These are phyloP conservation scores for Lonicera japonica DNA, from an alignment of 129 eudicot genomes.

Conservation along the genomic window DNA sequence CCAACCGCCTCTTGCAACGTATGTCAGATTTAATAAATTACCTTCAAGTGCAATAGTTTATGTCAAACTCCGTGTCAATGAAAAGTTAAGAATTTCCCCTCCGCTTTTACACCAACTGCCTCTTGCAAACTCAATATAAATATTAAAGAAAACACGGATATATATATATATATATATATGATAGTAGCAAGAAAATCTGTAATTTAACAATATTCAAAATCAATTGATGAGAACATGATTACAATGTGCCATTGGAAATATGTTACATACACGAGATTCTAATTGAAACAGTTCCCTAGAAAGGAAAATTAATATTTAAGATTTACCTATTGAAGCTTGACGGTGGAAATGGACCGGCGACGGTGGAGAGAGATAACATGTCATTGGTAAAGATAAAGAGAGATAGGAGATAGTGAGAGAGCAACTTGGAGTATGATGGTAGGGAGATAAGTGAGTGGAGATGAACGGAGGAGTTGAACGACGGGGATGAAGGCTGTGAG, in stretches of 20 bases:
- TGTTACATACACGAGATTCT: slow-evolving; percentile 60
- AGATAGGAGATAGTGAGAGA: no score
- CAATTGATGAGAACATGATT: slow-evolving; percentile 32
- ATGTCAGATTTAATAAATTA: slow-evolving; percentile 38
- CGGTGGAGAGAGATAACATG: no score
- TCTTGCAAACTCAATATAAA: slow-evolving; percentile 72
- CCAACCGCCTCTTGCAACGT: no score
- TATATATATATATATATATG: slow-evolving; percentile 21
- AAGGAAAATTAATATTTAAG: slow-evolving; percentile 29
- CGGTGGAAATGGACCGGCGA: no score
- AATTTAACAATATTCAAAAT: slow-evolving; percentile 26
- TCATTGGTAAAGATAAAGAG: no score
- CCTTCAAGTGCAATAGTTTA: slow-evolving; percentile 52
- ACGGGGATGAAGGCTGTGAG: no score
- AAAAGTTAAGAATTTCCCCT: slow-evolving; percentile 50
- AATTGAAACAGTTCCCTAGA: slow-evolving; percentile 29
- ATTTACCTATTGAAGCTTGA: no score
- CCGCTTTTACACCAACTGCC: slow-evolving; percentile 66
- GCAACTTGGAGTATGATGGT: no score
- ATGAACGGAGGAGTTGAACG: no score
- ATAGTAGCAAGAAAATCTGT: slow-evolving; percentile 14
- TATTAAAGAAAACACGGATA: slow-evolving; percentile 27
- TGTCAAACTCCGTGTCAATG: slow-evolving; percentile 51
- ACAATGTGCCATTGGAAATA: slow-evolving; percentile 40
- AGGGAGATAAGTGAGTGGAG: no score